Evolutionary conservation across 257 asterid species (phyloP), one percentile per base, ranked within the genome.

Genomic region (Penstemon davidsonii): DNA sequence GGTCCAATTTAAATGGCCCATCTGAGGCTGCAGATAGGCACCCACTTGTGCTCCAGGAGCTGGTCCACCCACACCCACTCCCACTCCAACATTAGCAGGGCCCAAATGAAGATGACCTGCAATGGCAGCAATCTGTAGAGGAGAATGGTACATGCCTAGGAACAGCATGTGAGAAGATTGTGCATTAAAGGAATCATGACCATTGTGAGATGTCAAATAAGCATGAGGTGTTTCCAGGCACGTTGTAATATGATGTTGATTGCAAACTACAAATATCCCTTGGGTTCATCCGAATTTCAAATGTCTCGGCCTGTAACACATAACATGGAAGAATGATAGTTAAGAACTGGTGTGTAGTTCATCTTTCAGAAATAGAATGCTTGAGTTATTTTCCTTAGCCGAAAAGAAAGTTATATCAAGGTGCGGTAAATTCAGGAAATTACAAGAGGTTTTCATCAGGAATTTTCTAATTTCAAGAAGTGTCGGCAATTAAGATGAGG

Each of bases 101-200:
- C 95, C 96, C 70, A 88, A 13, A 56, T 89, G 98, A 72, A 87
- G 97, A 56, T 96, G 92, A 69, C 84, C 81, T 5, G 95, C 87
- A 12, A 93, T 85, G n/a, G 91, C 82, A 47, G 82, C 55, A 5
- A 87, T 82, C 83, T 90, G 98, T 50, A 86, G 83, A 75, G 18
- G 18, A 15, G 18, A 15, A 15, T 90, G 97, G 75, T 88, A 90
- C 86, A 91, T 74, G 66, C 91, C 95, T 10, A 89, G 84, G 68
- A 83, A 90, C 82, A 88, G 97, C 99, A 94, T 87, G 39, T 94
- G 96, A 42, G 97, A 87, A 36, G 97, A 90, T 56, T 88, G 99
- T 8, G 93, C 18, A 15, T 15, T 15, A 15, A 15, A 15, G 18
- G 18, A 15, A 15, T 15, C 0, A 55, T 92, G 98, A 10, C 92